A percentile compares a stretch with the other conserved stretches of the same genome.
phyloP scores from a whole-genome alignment of 306 rosid species.

The Pterocarpus santalinus region DNA sequence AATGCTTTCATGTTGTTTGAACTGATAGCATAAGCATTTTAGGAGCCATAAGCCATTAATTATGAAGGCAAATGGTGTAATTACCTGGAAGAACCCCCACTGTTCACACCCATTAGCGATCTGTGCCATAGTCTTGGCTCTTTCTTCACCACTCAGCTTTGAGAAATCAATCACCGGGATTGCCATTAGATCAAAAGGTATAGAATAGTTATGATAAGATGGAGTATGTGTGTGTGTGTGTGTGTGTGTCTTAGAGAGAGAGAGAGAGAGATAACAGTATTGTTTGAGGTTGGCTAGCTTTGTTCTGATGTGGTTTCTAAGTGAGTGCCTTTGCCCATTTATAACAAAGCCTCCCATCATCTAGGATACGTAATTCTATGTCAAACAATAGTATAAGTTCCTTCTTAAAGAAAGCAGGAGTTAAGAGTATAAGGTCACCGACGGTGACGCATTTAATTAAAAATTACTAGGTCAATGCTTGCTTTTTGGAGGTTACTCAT shows the following conservation, averaged over 20 bases:
- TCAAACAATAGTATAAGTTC: slow-evolving; percentile 43
- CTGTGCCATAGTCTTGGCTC: slow-evolving; percentile 80
- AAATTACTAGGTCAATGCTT: slow-evolving; percentile 62
- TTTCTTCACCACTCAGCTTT: slow-evolving; percentile 79
- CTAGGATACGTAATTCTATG: slow-evolving; percentile 56
- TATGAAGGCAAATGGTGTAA: slow-evolving; percentile 6
- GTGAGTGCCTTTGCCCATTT: slow-evolving; percentile 57
- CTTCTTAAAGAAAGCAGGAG: slow-evolving; percentile 61
- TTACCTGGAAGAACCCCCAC: slow-evolving; percentile 99
- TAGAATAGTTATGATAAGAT: slow-evolving; percentile 7
- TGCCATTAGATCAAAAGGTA: slow-evolving; percentile 61
- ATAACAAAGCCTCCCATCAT: slow-evolving; percentile 70
- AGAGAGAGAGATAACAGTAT: slow-evolving; percentile 25
- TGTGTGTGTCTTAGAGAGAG: slow-evolving; percentile 4
- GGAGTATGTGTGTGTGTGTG: not conserved
- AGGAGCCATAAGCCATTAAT: not conserved
- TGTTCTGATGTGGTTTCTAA: slow-evolving; percentile 49
- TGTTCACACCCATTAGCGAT: slow-evolving; percentile 95
- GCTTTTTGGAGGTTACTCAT: slow-evolving; percentile 51
- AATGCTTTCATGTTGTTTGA: slow-evolving; percentile 26
- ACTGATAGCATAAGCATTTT: not conserved
- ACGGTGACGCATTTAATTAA: slow-evolving; percentile 63
- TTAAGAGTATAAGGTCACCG: slow-evolving; percentile 63
- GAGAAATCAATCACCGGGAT: slow-evolving; percentile 98
- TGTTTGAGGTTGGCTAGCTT: slow-evolving; percentile 34